Evolutionary conservation across 2,329 filamentous ascomycete genomes (phyloP).

Genomic region (Colletotrichum tropicicola): DNA sequence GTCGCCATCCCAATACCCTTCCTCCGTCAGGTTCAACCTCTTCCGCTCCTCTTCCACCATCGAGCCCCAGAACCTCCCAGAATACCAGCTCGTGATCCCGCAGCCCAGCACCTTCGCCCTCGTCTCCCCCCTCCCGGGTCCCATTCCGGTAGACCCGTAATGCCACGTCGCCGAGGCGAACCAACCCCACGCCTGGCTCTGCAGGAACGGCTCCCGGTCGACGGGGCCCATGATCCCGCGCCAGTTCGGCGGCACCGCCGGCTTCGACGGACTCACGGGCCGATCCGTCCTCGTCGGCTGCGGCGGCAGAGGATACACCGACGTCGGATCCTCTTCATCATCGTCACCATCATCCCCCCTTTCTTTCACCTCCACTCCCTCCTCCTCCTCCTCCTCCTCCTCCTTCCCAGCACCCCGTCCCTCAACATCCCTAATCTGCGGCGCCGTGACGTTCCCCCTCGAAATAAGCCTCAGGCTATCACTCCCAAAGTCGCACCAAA

Average conservation of each 20-base stretch:
- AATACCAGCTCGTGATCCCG: constrained; percentile 56
- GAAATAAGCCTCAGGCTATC: constrained; percentile 51
- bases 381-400: constrained; percentile 1
- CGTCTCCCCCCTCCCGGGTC: constrained; percentile 50
- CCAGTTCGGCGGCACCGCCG: constrained; percentile 48
- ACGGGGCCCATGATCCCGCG: constrained; percentile 29
- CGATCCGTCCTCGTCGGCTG: constrained; percentile 44
- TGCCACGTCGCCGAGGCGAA: constrained; percentile 52
- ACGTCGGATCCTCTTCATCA: constrained; percentile 29
- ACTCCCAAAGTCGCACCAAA: constrained; percentile 60
- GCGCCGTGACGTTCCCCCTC: constrained; percentile 56
- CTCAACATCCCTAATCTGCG: constrained; percentile 39
- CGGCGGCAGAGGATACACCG: constrained; percentile 47
- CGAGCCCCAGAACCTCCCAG: constrained; percentile 39
- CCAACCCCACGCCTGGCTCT: constrained; percentile 52
- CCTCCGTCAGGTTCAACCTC: constrained; percentile 49
- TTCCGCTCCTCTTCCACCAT: constrained; percentile 42
- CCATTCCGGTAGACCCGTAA: constrained; percentile 48
- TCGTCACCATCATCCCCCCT: constrained; percentile 9
- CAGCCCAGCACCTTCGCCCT: constrained; percentile 50
- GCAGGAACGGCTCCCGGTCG: constrained; percentile 49
- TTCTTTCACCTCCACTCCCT: background rate
- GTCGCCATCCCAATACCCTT: constrained; percentile 47
- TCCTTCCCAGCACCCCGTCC: too few species aligned
- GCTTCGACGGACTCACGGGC: constrained; percentile 43